Base-by-base conservation (phyloP, 192 early-diverging fungal species). In the Backusella liffmaniae region DNA sequence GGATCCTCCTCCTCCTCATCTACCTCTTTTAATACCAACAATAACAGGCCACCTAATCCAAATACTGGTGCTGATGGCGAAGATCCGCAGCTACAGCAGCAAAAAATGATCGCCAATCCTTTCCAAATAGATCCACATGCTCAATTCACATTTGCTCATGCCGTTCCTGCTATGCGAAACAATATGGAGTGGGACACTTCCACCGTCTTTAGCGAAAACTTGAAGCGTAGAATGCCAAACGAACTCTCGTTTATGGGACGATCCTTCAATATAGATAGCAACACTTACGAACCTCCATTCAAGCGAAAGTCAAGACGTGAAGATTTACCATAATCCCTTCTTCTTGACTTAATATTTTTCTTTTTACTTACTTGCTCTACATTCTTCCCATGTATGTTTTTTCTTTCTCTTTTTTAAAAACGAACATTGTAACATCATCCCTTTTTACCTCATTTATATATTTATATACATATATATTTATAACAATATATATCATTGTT, bases 71-170 rank as follows among this genome's bases (percentile, higher is more conserved):
- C 65, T 3, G 41, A 67, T 13, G 29, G 62, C 23, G 23, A 66
- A 36, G 59, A 65, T 18, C 42, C 23, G 10, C 72, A 66, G 12
- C 23, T 35, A 73, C 77, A 18, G 34, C 76, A 56, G n/a, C 18
- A 36, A 30, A 62, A 29, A 30, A 70, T 7, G 70, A 18, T 74
- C 21, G 36, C 66, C n/a, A 66, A 80, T 26, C 79, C 74, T 13
- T 80, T 80, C 37, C 79, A 80, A 46, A 77, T 81, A 46, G 80
- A 81, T 67, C 76, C 80, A 18, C 70, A 82, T 32, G 44, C 81
- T 5, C 81, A 75, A 70, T 82, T 82, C 68, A 82, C 81, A 32
- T 82, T 82, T 67, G 30, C 81, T 7, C 81, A 73, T 35, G 67
- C 53, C 51, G 67, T 42, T 16, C 37, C 51, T 51, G 30, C 23